These are phyloP conservation scores for Aspergillus tubingensis DNA, from an alignment of 2,329 filamentous ascomycete genomes.

Conservation along the genomic window DNA sequence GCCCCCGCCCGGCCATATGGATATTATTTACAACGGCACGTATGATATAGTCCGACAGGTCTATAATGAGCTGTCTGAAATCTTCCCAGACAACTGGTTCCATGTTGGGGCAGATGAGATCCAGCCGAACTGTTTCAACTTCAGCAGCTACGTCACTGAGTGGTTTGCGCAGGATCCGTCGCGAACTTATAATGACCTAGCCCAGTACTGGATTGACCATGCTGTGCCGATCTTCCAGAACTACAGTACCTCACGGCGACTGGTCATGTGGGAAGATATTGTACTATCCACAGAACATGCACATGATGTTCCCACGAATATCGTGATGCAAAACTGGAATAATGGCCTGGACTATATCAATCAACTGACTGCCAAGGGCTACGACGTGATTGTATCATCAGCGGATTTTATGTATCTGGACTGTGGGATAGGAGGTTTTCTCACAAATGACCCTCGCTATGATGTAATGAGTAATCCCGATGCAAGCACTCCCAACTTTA, in stretches of 20 bases:
- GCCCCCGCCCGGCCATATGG: conserved; percentile 59
- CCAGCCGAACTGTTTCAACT: conserved; percentile 60
- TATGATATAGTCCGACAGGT: conserved; percentile 58
- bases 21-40: conserved; percentile 58
- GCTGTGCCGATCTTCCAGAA: conserved; percentile 54
- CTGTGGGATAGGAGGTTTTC: conserved; percentile 57
- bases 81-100: conserved; percentile 58
- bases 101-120: conserved; percentile 60
- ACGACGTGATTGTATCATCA: conserved; percentile 59
- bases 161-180: conserved; percentile 56
- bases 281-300: conserved; percentile 49
- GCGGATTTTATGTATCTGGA: conserved; percentile 60
- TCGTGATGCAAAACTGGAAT: conserved; percentile 60
- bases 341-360: conserved; percentile 54
- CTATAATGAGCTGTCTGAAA: conserved; percentile 54
- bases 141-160: conserved; percentile 51
- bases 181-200: conserved; percentile 54
- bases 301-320: conserved; percentile 51
- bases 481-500: conserved; percentile 50
- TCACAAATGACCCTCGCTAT: conserved; percentile 59
- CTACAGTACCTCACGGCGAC: conserved; percentile 47
- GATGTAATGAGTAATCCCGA: conserved; percentile 57
- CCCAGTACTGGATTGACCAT: conserved; percentile 57
- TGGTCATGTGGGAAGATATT: conserved; percentile 62
- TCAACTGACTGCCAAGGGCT: conserved; percentile 53